phyloP scores from a whole-genome alignment of 257 asterid genomes.

The Ehretia macrophylla region DNA sequence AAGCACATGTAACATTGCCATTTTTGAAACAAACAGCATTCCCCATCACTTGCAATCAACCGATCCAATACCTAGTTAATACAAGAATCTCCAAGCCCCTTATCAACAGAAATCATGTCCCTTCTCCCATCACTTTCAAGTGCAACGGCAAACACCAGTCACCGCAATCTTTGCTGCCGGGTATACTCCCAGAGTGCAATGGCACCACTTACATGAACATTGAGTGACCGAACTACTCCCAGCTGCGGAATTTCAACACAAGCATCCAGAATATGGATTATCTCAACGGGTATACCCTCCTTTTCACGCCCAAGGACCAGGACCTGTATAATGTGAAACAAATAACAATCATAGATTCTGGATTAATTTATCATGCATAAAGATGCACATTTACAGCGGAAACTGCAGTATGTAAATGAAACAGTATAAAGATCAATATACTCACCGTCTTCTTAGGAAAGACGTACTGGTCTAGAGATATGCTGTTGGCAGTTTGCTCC shows the following conservation, averaged over 20 bases:
- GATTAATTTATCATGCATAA: too few species aligned
- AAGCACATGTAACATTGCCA: too few species aligned
- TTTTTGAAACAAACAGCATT: too few species aligned
- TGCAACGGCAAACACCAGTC: slow-evolving; percentile 1
- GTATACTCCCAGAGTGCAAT: slow-evolving; percentile 97
- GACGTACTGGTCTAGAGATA: slow-evolving; percentile 64
- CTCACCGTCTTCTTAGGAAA: slow-evolving; percentile 70
- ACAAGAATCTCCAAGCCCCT: too few species aligned
- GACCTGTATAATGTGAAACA: slow-evolving; percentile 30
- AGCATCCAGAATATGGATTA: slow-evolving; percentile 83
- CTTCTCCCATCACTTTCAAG: too few species aligned
- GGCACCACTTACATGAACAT: slow-evolving; percentile 97
- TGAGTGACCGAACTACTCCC: slow-evolving; percentile 89
- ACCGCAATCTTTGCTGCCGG: slow-evolving; percentile 58
- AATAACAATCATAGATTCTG: too few species aligned
- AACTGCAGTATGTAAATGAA: not conserved
- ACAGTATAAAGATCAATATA: slow-evolving; percentile 1
- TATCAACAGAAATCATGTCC: too few species aligned
- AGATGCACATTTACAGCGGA: not conserved
- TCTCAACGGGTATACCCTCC: slow-evolving; percentile 93
- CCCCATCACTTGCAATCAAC: too few species aligned
- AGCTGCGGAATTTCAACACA: slow-evolving; percentile 94
- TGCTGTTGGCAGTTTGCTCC: slow-evolving; percentile 96
- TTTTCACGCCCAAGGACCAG: slow-evolving; percentile 90
- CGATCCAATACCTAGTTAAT: too few species aligned